These are phyloP conservation scores for Apiotrichum siamense DNA, from an alignment of 1,284 basidiomycete genomes.

Conservation along the genomic window DNA sequence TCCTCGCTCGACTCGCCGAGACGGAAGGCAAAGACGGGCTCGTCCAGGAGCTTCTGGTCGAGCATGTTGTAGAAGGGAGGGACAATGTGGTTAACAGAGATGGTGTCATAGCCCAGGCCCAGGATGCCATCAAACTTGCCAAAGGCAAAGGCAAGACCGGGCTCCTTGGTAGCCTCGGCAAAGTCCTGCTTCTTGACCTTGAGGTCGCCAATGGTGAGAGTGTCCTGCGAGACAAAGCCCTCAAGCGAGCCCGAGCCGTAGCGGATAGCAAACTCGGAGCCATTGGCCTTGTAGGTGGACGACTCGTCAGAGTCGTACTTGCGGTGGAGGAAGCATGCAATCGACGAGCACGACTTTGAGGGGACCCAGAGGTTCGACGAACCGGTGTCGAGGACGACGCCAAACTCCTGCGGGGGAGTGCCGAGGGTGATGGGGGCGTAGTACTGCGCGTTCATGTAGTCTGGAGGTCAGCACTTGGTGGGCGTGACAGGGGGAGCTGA, in stretches of 20 bases:
- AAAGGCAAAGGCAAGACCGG: conserved; percentile 94
- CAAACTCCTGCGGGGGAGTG: conserved; percentile 50
- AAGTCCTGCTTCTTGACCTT: conserved; percentile 75
- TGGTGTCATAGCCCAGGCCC: conserved; percentile 92
- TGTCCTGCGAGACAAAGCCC: conserved; percentile 88
- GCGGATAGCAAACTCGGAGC: conserved; percentile 81
- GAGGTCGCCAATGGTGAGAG: conserved; percentile 77
- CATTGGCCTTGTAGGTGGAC: conserved; percentile 86
- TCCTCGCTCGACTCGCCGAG: conserved; percentile 79
- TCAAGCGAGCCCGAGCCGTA: conserved; percentile 98
- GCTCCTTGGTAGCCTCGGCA: conserved; percentile 94
- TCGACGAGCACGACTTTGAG: conserved; percentile 78
- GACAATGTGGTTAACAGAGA: conserved; percentile 81
- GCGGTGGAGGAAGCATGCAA: conserved; percentile 89
- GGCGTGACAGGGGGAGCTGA: neutral
- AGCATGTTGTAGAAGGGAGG: conserved; percentile 97
- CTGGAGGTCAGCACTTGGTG: conserved; percentile 44
- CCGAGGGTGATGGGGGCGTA: conserved; percentile 80
- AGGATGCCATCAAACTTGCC: conserved; percentile 93
- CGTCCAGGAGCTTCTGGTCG: conserved; percentile 70
- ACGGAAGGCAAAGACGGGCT: conserved; percentile 91
- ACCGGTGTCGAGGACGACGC: conserved; percentile 59
- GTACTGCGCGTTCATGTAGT: conserved; percentile 99
- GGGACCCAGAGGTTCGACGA: conserved; percentile 64
- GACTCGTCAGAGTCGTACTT: conserved; percentile 88